These are phyloP conservation scores for Moringa oleifera DNA, from an alignment of 345 rosid genomes.

Conservation along the genomic window DNA sequence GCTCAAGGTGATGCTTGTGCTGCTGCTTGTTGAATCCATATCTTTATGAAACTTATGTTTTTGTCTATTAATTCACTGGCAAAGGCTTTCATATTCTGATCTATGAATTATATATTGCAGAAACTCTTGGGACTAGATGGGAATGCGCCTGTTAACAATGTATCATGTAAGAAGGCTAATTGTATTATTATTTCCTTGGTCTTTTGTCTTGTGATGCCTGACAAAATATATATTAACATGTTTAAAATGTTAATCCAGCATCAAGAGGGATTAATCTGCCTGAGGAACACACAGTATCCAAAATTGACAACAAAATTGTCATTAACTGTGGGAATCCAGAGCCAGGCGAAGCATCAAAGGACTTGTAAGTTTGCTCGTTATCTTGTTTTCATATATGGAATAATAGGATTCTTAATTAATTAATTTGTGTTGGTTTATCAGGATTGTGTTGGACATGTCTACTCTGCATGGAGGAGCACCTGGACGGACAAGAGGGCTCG, in stretches of 20 bases:
- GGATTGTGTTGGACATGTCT: conserved; percentile 75
- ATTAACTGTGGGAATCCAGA: conserved; percentile 36
- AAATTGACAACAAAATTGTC: conserved; percentile 40
- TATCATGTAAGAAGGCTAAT: conserved; percentile 40
- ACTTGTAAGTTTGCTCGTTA: conserved; percentile 36
- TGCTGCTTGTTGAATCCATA: neutral
- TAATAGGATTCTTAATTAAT: neutral
- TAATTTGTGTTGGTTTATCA: conserved; percentile 17
- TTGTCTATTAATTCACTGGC: neutral
- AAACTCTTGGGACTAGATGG: conserved; percentile 51
- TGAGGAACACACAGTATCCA: conserved; percentile 38
- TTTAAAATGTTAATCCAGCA: conserved; percentile 37
- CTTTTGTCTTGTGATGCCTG: conserved; percentile 2
- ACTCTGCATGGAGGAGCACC: conserved; percentile 82
- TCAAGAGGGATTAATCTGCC: conserved; percentile 50
- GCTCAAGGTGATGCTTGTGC: conserved; percentile 55
- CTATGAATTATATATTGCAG: conserved; percentile 27
- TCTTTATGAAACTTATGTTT: neutral
- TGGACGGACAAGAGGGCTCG: conserved; percentile 81
- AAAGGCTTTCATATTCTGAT: neutral
- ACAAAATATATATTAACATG: conserved; percentile 11
- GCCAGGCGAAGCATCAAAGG: conserved; percentile 35
- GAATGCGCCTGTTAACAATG: conserved; percentile 24
- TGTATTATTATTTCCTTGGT: conserved; percentile 1
- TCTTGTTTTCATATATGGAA: no score